phyloP scores from a whole-genome alignment of 208 protist genomes.

The Plasmodiophora brassicae region DNA sequence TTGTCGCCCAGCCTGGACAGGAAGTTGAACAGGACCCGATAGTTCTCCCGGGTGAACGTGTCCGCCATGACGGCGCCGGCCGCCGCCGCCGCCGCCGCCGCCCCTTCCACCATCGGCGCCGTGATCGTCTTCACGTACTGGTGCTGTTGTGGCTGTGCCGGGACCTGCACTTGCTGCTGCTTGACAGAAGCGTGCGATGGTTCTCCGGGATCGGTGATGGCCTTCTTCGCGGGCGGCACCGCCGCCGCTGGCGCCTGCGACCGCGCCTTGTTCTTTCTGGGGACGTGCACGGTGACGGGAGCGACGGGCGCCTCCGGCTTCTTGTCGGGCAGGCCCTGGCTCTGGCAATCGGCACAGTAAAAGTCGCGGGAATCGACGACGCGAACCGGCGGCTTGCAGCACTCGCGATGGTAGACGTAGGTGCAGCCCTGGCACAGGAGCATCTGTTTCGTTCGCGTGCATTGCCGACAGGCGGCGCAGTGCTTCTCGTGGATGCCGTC shows the following conservation, averaged over 20 bases:
- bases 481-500: constrained; percentile 9
- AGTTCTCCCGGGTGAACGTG: background rate
- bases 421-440: background rate
- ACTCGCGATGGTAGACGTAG: background rate
- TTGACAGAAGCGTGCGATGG: no score
- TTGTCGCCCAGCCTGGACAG: background rate
- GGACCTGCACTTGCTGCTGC: background rate
- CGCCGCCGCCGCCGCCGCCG: background rate
- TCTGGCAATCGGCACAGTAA: background rate
- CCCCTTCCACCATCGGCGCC: no score
- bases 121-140: no score
- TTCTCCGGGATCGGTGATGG: no score
- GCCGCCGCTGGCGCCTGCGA: background rate
- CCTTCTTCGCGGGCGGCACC: background rate
- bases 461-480: background rate
- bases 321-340: background rate
- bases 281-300: background rate
- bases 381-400: background rate
- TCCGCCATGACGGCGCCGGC: background rate
- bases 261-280: background rate
- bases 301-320: background rate
- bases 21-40: constrained; percentile 10
- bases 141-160: background rate
- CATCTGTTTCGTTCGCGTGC: background rate
- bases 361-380: background rate